phyloP scores from a whole-genome alignment of 192 early-diverging fungal genomes.

The Linnemannia exigua region DNA sequence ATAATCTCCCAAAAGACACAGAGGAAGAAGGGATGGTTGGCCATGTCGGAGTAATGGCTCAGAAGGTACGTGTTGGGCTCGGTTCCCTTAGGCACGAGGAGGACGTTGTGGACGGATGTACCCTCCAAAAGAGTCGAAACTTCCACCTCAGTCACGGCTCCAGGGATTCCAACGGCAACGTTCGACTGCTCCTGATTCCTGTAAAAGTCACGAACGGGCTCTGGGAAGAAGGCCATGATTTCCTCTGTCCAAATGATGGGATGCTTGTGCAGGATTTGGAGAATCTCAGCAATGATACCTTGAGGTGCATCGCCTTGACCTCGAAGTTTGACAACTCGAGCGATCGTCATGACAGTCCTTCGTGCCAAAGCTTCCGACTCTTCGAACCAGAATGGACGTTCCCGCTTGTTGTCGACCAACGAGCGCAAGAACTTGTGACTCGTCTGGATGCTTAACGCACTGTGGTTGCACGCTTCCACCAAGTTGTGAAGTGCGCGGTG shows the following conservation, averaged over 20 bases:
- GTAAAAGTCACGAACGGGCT: conserved; percentile 63
- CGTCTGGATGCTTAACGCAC: conserved; percentile 75
- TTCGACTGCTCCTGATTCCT: conserved; percentile 40
- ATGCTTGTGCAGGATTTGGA: conserved; percentile 64
- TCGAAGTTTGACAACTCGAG: conserved; percentile 67
- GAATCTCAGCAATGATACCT: conserved; percentile 61
- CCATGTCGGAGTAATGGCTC: conserved; percentile 69
- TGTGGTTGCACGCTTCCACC: conserved; percentile 74
- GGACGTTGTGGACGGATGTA: conserved; percentile 50
- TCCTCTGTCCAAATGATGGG: conserved; percentile 69
- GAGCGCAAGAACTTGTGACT: conserved; percentile 73
- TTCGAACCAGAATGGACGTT: conserved; percentile 70
- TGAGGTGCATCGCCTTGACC: conserved; percentile 67
- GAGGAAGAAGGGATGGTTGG: conserved; percentile 76
- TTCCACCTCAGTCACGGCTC: conserved; percentile 48
- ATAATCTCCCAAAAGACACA: conserved; percentile 75
- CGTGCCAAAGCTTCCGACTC: conserved; percentile 74
- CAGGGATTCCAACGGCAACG: conserved; percentile 27
- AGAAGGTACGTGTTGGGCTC: conserved; percentile 50
- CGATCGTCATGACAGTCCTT: conserved; percentile 64
- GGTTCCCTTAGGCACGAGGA: conserved; percentile 45
- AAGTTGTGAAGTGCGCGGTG: conserved; percentile 78
- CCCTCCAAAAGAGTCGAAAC: conserved; percentile 35
- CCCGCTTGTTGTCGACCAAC: conserved; percentile 66
- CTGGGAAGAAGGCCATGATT: conserved; percentile 67